Evolutionary conservation across 1,139 yeast genomes (phyloP), one percentile per base, ranked within the genome.

Genomic region (Chernovozyma sophiae-reginae): DNA sequence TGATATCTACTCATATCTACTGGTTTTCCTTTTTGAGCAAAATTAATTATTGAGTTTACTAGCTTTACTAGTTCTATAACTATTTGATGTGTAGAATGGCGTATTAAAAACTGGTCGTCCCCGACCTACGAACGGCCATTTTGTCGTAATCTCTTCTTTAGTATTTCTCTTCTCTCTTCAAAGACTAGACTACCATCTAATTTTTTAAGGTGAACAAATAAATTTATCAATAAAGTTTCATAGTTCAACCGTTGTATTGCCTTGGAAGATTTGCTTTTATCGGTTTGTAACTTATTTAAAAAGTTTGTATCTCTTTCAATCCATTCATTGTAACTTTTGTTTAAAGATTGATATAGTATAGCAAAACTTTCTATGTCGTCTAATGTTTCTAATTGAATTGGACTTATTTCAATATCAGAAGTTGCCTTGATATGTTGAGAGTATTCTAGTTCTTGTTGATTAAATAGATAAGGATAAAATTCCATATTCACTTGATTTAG

Each of bases 401-500:
- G 67, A 33, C 56, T 42, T 7, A 47, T 45, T n/a, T 48, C 40
- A 4, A 41, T 39, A 18, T 40, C 34, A 23, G 42, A 26, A 8
- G 38, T 33, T 2, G 28, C 29, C 30, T 38, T 43, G 26, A 40
- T 47, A 23, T 42, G 31, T 25, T 43, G 43, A 14, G 52, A 50
- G 32, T 48, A 47, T 18, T 61, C 67, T 15, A 62, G 46, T 42
- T 73, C 77, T 14, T 68, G 62, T 3, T 74, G 72, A 42, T 67
- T 68, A 52, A 76, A 76, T 2, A 77, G 74, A 47, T 64, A 74
- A 1, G 81, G 79, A 48, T 77, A 77, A 32, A 74, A 60, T 12
- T 65, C 69, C 26, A 58, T 55, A 30, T 70, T 76, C 30, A 75
- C 47, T 8, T 78, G 72, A 45, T 78, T 78, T 39, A 75, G 68